Percentiles rank a stretch among this genome's conserved stretches.
These are phyloP conservation scores for Hemerocallis citrina DNA, from an alignment of 106 monocot species.

Conservation along the genomic window DNA sequence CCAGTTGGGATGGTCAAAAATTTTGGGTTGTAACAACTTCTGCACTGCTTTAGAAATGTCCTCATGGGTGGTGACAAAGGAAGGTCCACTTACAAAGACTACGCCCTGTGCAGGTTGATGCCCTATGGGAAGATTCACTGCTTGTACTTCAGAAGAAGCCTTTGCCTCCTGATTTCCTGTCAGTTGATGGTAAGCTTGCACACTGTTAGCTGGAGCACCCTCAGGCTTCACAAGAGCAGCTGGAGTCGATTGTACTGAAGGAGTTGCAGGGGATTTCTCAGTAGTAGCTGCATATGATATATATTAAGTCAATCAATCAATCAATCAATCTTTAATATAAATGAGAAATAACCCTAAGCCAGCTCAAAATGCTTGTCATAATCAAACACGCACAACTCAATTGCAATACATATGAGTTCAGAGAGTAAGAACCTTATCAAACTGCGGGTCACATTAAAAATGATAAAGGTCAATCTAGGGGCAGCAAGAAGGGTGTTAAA, in stretches of 20 bases:
- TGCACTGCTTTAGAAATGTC: constrained; percentile 77
- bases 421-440: too few relatives aligned
- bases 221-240: constrained; percentile 11
- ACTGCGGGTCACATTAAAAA: too few relatives aligned
- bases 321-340: too few relatives aligned
- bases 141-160: constrained; percentile 14
- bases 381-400: background rate
- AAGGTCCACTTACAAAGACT: constrained; percentile 25
- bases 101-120: constrained; percentile 36
- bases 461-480: too few relatives aligned
- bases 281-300: constrained; percentile 13
- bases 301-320: background rate
- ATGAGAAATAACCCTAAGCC: background rate
- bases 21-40: constrained; percentile 44
- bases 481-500: too few relatives aligned
- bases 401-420: too few relatives aligned
- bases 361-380: background rate
- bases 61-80: constrained; percentile 32
- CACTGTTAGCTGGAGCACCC: constrained; percentile 6
- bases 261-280: constrained; percentile 18
- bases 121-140: constrained; percentile 25
- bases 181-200: constrained; percentile 19
- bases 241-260: constrained; percentile 26
- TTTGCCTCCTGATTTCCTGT: constrained; percentile 24
- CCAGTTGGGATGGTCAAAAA: constrained; percentile 50